Base-by-base conservation (phyloP, 2,329 filamentous ascomycete genomes). In the Fusarium proliferatum region DNA sequence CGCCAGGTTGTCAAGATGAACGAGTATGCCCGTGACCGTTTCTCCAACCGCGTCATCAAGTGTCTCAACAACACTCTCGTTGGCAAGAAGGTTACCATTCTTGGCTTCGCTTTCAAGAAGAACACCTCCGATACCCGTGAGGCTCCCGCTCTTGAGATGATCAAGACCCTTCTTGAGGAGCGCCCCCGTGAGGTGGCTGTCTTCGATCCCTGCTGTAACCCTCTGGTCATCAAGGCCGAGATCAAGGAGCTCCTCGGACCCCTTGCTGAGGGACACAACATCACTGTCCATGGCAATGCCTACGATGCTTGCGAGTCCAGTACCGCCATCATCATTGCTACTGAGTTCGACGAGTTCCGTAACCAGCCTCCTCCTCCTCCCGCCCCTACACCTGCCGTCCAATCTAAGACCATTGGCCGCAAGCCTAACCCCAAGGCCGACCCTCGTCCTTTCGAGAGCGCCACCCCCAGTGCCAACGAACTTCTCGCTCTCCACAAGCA, bases 101-200 rank as follows among this genome's bases (percentile, higher is more conserved):
- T 95, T 10, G 93, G 93, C 8, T 95, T 92, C 75, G 91, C 93
- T 13, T 95, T 94, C 84, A 95, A 96, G 86, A 93, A 93, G 82
- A 89, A 94, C 80, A 95, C 93, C 1, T 89, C 88, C 28, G 93
- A 95, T 79, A 93, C 92, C 9, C 88, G 93, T 42, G 93, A 94
- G 79, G 90, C 89, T 48, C 89, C 92, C 1, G 91, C 92, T 1
- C 86, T 93, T 28, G 90, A 91, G 73, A 89, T 94, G 71, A 89
- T 94, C 80, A 88, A 88, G 72, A 87, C 86, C 17, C 84, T 95
- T 26, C 84, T 92, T 15, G 88, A 90, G 69, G 92, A 94, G 79
- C 85, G 86, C 34, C 89, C 91, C 0, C 84, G 84, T 9, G 89
- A 92, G 78, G 87, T 94, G 57, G 87, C 89, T 53, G 88, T 94